Evolutionary conservation across 2,329 filamentous ascomycete genomes (phyloP), one percentile per base, ranked within the genome.

Genomic region (Leptographium galeiforme): DNA sequence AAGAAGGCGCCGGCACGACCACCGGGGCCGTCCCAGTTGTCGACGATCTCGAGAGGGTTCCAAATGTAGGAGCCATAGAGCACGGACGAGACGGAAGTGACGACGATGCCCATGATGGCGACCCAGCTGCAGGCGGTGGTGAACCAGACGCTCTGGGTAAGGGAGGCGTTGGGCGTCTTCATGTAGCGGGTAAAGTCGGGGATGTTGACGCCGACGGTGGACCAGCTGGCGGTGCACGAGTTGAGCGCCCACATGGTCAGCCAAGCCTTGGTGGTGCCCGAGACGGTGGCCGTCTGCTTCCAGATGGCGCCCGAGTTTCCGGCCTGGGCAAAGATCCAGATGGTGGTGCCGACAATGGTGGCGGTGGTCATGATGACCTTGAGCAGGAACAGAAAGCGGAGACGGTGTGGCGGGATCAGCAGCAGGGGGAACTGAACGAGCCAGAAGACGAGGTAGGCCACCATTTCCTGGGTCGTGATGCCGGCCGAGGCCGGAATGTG

Each of bases 301-400:
- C 47, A 52, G 34, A 53, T 55, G 25, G 53, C 48, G 18, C 39
- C 53, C 16, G 44, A 16, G 39, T 49, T 48, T n/a, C 33, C n/a
- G 46, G 11, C 52, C 34, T 85, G 79, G 40, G 87, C 82, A 38
- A 94, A 75, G 4, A 87, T 79, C 89, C 89, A 95, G 62, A 88
- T 84, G 67, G 95, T 13, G 32, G 30, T 53, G 52, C 52, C 52
- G 14, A 53, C 18, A 4, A 46, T 41, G 12, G 52, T 36, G 33
- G 18, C 36, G 8, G 30, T 25, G 25, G 11, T 30, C 32, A 53
- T 43, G 14, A 53, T 8, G 8, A 36, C 36, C 63, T 70, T 71
- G 57, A 67, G 59, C 8, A 73, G 67, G 54, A 75, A 75, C 46
- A 76, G 61, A 64, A 67, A 75, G 25, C 69, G 63, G 38, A 77